phyloP scores from a whole-genome alignment of 176 grass and related monocot species.

The Ensete ventricosum region DNA sequence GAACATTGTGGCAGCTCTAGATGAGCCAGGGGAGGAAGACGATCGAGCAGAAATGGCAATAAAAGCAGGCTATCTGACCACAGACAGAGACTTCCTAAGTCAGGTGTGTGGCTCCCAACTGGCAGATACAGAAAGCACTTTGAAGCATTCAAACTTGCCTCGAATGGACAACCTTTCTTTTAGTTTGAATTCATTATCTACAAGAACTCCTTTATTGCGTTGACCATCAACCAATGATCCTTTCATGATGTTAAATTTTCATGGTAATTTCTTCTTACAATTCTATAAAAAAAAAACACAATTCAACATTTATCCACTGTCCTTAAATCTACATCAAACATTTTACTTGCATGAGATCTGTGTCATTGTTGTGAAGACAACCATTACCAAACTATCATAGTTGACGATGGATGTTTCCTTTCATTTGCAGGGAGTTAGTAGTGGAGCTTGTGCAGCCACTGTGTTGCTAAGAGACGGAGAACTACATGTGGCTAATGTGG shows the following conservation, averaged over 20 bases:
- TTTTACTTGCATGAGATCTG: background rate
- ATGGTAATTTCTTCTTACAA: too few relatives aligned
- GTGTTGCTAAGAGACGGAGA: slow-evolving; percentile 43
- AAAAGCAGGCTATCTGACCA: slow-evolving; percentile 50
- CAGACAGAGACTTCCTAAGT: slow-evolving; percentile 63
- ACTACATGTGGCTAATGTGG: slow-evolving; percentile 61
- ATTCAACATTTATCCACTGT: too few relatives aligned
- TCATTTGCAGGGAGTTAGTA: slow-evolving; percentile 26
- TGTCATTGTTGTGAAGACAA: background rate
- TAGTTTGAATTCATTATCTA: too few relatives aligned
- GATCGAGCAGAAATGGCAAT: slow-evolving; percentile 35
- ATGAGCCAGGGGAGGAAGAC: slow-evolving; percentile 11
- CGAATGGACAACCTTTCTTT: too few relatives aligned
- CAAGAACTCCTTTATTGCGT: too few relatives aligned
- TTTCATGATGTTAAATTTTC: too few relatives aligned
- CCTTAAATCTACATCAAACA: background rate
- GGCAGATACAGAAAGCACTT: background rate
- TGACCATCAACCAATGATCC: too few relatives aligned
- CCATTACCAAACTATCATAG: background rate
- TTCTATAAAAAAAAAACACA: too few relatives aligned
- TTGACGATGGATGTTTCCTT: background rate
- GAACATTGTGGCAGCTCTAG: slow-evolving; percentile 35
- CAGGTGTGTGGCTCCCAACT: slow-evolving; percentile 33
- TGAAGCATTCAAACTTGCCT: background rate
- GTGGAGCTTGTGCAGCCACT: slow-evolving; percentile 61